phyloP scores from a whole-genome alignment of 305 asterid species.

The Rubia occidens region DNA sequence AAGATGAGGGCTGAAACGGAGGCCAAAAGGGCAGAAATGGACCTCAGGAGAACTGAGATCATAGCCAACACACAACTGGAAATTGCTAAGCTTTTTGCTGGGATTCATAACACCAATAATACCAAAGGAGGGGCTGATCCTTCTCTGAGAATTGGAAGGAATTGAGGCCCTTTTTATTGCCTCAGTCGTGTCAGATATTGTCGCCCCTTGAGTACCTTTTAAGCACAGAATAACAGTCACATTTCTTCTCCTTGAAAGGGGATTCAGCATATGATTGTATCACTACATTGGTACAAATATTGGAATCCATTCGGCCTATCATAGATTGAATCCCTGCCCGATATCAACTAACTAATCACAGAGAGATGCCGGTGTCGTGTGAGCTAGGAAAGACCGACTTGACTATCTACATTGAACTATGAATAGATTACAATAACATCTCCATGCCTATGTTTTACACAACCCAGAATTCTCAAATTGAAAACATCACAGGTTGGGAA shows the following conservation, averaged over 20 bases:
- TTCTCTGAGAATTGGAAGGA: constrained; percentile 42
- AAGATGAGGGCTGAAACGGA: constrained; percentile 68
- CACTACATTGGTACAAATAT: not conserved
- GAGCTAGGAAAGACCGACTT: not conserved
- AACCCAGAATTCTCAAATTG: constrained; percentile 10
- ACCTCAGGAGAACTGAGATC: constrained; percentile 63
- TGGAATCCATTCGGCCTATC: constrained; percentile 5
- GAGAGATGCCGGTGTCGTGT: not conserved
- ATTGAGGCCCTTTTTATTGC: constrained; percentile 4
- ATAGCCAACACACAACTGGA: constrained; percentile 73
- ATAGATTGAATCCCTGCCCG: not conserved
- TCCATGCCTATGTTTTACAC: constrained; percentile 12
- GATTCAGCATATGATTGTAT: not conserved
- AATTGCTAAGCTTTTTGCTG: constrained; percentile 62
- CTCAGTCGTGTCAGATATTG: not conserved
- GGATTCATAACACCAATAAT: constrained; percentile 4
- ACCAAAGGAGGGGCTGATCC: constrained; percentile 37
- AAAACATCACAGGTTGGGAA: constrained; percentile 4
- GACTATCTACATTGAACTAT: constrained; percentile 16
- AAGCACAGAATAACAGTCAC: not conserved
- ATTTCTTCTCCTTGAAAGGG: not conserved
- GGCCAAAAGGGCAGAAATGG: constrained; percentile 67
- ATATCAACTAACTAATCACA: constrained; percentile 11
- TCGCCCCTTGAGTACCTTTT: not conserved
- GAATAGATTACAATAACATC: constrained; percentile 10